Evolutionary conservation across 805 yeast genomes (phyloP), one percentile per base, ranked within the genome.

Genomic region (Cyberlindnera petersonii): DNA sequence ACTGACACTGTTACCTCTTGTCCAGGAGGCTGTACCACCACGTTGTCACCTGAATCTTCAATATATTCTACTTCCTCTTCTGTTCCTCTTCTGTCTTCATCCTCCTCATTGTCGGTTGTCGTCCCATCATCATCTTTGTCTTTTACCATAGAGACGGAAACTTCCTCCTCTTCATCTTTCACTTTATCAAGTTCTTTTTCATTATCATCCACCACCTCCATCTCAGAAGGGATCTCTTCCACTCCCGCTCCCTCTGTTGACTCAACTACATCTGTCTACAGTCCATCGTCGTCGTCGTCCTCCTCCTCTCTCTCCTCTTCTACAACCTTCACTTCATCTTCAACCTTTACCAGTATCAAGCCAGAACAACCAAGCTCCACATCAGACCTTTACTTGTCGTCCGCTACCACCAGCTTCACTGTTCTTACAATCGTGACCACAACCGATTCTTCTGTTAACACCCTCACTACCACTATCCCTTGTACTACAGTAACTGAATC

Each of bases 1-100:
- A 23, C 35, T 7, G 31, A 18, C 13, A 43, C 47, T 9, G 15
- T 43, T 13, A 34, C 33, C 4, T 22, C 43, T 16, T 43, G 47
- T 33, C 23, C 43, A 10, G 41, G 37, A 2, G 47, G 43, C 3
- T 36, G 43, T 23, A 29, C 43, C 9, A 32, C 35, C 15, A 13
- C 40, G 15, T 9, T 36, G 1, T 24, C 41, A 3, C 37, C 37
- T 10, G 26, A 26, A 27, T 9, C 20, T 13, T 26, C 39, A 15
- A 26, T 21, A 14, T 13, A 28, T 9, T 20, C 26, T 8, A 9
- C 28, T 16, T 19, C 30, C 13, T 26, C 31, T 17, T 9, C 36
- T n/a, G 32, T 13, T 32, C 33, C 19, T 36, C 28, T n/a, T 14
- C 26, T 26, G n/a, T 14, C 19, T n/a, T 19, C 26, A 6, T 28